phyloP scores from a whole-genome alignment of 352 stramenopile species.

The Globisporangium heterothallicum region DNA sequence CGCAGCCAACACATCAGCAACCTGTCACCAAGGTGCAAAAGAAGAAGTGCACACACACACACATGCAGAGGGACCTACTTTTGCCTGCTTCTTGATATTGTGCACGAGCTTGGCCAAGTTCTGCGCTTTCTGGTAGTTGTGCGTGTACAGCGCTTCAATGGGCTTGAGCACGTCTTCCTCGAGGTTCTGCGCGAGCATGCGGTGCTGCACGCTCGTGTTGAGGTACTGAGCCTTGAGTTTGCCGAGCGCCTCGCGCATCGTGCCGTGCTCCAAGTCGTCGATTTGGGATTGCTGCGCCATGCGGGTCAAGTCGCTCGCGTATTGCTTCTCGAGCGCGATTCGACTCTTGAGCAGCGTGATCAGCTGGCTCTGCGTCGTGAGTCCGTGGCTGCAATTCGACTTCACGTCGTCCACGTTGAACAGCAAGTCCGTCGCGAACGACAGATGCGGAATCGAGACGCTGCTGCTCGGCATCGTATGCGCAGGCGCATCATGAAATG shows the following conservation, averaged over 20 bases:
- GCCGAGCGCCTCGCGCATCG: slow-evolving; percentile 48
- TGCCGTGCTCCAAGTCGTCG: slow-evolving; percentile 49
- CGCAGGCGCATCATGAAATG: not conserved
- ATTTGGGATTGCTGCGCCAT: slow-evolving; percentile 58
- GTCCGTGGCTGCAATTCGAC: slow-evolving; percentile 29
- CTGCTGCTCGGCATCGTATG: not conserved
- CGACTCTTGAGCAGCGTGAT: slow-evolving; percentile 65
- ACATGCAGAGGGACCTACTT: slow-evolving; percentile 19
- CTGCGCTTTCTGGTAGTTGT: slow-evolving; percentile 50
- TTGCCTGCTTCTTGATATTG: slow-evolving; percentile 74
- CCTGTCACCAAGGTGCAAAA: too few species aligned
- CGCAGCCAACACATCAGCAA: slow-evolving; percentile 1
- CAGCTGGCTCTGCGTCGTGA: slow-evolving; percentile 52
- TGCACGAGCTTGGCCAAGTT: slow-evolving; percentile 48
- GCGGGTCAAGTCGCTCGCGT: slow-evolving; percentile 57
- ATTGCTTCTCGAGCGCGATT: slow-evolving; percentile 65
- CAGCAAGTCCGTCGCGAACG: slow-evolving; percentile 72
- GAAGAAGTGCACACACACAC: not conserved
- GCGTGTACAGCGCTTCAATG: slow-evolving; percentile 52
- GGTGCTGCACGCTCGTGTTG: slow-evolving; percentile 81
- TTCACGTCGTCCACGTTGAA: slow-evolving; percentile 74
- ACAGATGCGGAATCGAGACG: slow-evolving; percentile 26
- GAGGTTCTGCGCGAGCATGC: slow-evolving; percentile 57
- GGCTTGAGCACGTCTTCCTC: slow-evolving; percentile 74
- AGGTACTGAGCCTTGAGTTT: slow-evolving; percentile 68